Percentiles rank a stretch among this genome's conserved stretches.
Evolutionary conservation across 768 basidiomycete species (phyloP).

Genomic region (Psilocybe sp.): DNA sequence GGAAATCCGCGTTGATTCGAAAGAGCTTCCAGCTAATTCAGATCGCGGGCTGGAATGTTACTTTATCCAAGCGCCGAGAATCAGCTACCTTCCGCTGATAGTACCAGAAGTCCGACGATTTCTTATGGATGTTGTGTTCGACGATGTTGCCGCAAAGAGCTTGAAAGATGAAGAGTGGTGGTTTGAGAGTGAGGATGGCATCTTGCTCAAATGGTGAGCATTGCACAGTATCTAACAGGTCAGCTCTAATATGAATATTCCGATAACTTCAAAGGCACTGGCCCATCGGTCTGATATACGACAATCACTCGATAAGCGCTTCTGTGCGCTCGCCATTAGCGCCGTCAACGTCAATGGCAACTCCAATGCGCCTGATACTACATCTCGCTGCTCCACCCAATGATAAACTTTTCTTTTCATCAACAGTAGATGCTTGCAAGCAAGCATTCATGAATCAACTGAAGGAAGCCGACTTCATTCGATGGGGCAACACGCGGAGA

Average conservation of each 20-base stretch:
- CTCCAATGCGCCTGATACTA: slow-evolving; percentile 75
- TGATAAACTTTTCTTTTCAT: slow-evolving; percentile 80
- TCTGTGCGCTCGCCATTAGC: slow-evolving; percentile 51
- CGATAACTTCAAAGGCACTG: slow-evolving; percentile 71
- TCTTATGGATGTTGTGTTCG: slow-evolving; percentile 89
- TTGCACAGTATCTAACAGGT: neutral
- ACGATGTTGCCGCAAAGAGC: slow-evolving; percentile 72
- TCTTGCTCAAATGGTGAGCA: slow-evolving; percentile 81
- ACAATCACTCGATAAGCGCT: slow-evolving; percentile 69
- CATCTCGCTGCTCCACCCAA: slow-evolving; percentile 87
- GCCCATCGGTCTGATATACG: slow-evolving; percentile 94
- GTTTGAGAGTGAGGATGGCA: slow-evolving; percentile 90
- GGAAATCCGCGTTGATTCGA: slow-evolving; percentile 84
- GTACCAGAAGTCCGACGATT: slow-evolving; percentile 87
- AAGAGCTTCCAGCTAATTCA: slow-evolving; percentile 86
- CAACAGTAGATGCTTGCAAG: slow-evolving; percentile 84
- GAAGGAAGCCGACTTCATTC: slow-evolving; percentile 95
- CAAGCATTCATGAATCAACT: slow-evolving; percentile 93
- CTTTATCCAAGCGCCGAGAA: slow-evolving; percentile 86
- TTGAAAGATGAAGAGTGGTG: slow-evolving; percentile 94
- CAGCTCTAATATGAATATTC: neutral
- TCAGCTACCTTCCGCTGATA: slow-evolving; percentile 90
- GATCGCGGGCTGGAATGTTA: slow-evolving; percentile 89
- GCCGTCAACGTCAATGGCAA: slow-evolving; percentile 34
- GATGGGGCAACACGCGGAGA: slow-evolving; percentile 94